Conservation (phyloP, 495 filamentous ascomycete genomes). For the Daldinia loculata region DNA sequence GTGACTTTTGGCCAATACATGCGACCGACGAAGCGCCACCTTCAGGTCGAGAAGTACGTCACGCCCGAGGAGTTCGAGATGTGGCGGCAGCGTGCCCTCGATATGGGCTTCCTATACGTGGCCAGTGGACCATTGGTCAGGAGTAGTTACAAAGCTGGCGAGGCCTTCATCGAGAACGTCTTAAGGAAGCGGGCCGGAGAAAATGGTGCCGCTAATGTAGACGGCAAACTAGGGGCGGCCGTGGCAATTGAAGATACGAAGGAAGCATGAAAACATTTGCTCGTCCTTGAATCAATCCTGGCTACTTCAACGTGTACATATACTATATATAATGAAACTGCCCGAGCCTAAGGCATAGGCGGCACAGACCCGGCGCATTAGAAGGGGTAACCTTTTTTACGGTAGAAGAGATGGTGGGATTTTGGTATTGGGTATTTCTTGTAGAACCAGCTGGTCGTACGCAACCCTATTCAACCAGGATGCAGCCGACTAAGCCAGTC, state of each 20-base stretch:
- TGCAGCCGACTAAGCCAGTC: neutral
- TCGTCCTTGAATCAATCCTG: neutral
- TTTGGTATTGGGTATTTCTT: constrained; percentile 1
- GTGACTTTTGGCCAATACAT: constrained; percentile 99
- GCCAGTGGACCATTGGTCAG: constrained; percentile 92
- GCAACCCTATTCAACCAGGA: constrained; percentile 29
- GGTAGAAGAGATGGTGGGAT: neutral
- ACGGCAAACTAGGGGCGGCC: constrained; percentile 37
- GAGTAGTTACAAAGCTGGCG: constrained; percentile 95
- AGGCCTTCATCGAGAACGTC: constrained; percentile 99
- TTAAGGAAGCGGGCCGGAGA: constrained; percentile 80
- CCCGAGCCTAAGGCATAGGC: neutral
- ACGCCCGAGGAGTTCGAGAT: constrained; percentile 88
- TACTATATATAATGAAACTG: constrained; percentile 9
- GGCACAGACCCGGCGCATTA: constrained; percentile 30
- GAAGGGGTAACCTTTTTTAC: constrained; percentile 1
- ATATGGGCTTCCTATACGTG: constrained; percentile 96
- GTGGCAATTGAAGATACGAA: constrained; percentile 36
- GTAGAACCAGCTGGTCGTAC: constrained; percentile 6
- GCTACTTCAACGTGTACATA: constrained; percentile 31
- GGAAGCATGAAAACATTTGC: constrained; percentile 1
- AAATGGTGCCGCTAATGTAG: constrained; percentile 34
- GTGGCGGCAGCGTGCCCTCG: constrained; percentile 88
- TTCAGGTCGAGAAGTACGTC: constrained; percentile 94
- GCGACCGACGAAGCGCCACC: constrained; percentile 96